Evolutionary conservation across 2,329 filamentous ascomycete genomes (phyloP), one percentile per base, ranked within the genome.

Genomic region (Acarospora socialis): DNA sequence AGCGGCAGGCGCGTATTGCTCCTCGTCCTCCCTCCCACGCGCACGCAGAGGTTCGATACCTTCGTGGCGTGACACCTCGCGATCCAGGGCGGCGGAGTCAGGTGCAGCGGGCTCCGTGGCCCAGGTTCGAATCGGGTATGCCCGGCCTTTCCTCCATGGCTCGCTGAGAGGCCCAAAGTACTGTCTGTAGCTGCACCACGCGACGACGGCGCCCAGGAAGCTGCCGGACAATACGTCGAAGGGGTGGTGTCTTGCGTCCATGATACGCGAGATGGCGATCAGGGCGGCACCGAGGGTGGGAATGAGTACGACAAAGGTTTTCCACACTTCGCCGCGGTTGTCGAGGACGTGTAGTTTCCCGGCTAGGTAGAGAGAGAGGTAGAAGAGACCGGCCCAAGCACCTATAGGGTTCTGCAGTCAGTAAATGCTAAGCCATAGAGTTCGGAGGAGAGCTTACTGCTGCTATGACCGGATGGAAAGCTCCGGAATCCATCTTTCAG

Each of bases 161-260:
- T 73, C 64, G 22, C 52, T 56, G 7, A 73, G 48, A 0, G 69
- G 54, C 12, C 68, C 69, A 50, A 72, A 73, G 46, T 73, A 73
- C 46, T 73, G 68, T 27, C 66, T 58, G 43, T 73, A 73, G 1
- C 66, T 54, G 18, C 58, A 54, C 52, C 57, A 68, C 6, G 65
- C 66, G 22, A 63, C 63, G 19, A 63, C 41, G 12, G 70, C 55
- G 3, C 69, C 69, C 2, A 73, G 51, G 7, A 65, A 40, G 1
- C 62, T 65, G 6, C 69, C 69, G 8, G 61, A 63, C 23, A 73
- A 57, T 18, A 73, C 69, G 41, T 73, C 69, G 46, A 73, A 73
- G 1, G 68, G 67, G 42, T 73, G 69, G 36, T 73, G 69, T 10
- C 69, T 60, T 14, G 68, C 68, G 42, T 73, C 69, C 68, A 73